Evolutionary conservation across 768 basidiomycete species (phyloP).

Genomic region (Botryobasidium botryosum): DNA sequence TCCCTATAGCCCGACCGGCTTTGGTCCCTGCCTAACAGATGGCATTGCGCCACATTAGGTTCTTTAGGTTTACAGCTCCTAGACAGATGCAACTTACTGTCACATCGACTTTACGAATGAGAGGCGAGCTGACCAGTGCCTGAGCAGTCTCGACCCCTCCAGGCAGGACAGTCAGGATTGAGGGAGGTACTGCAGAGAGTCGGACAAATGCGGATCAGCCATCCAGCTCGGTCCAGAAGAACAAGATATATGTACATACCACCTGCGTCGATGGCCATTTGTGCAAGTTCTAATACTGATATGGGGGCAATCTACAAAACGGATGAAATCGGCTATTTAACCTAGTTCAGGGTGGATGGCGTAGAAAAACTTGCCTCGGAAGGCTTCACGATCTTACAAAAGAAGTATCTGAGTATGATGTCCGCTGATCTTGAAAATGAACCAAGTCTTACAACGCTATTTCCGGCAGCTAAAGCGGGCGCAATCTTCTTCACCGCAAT

Average conservation of each 20-base stretch:
- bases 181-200: constrained; percentile 42
- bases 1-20: constrained; percentile 59
- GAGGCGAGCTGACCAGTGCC: constrained; percentile 43
- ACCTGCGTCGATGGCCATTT: constrained; percentile 46
- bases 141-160: constrained; percentile 52
- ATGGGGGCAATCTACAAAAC: constrained; percentile 68
- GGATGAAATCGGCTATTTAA: too few species aligned
- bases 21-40: constrained; percentile 48
- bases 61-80: too few species aligned
- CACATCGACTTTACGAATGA: constrained; percentile 66
- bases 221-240: not conserved
- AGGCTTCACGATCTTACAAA: constrained; percentile 35
- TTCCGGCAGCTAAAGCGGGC: constrained; percentile 70
- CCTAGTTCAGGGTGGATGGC: too few species aligned
- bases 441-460: constrained; percentile 37
- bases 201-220: not conserved
- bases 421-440: not conserved
- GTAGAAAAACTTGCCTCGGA: constrained; percentile 36
- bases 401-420: not conserved
- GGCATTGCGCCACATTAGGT: too few species aligned
- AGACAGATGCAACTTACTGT: constrained; percentile 33
- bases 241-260: constrained; percentile 24
- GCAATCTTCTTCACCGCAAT: constrained; percentile 83
- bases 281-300: constrained; percentile 59
- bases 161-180: constrained; percentile 56